phyloP scores from a whole-genome alignment of 176 grass and related monocot species.

The Avena sativa region DNA sequence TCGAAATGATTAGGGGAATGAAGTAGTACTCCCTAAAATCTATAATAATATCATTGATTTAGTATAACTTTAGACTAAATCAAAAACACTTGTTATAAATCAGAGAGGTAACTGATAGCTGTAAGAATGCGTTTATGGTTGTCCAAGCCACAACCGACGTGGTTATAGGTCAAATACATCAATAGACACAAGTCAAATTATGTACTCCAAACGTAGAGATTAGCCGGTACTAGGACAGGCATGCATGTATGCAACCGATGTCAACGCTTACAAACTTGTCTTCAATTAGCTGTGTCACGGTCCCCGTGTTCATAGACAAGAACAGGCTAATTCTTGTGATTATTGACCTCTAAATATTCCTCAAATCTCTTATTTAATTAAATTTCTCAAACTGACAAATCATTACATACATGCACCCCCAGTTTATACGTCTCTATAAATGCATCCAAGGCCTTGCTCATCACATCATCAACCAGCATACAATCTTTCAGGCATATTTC shows the following conservation, averaged over 20 bases:
- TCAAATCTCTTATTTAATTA: conserved; percentile 22
- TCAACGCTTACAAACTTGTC: conserved; percentile 31
- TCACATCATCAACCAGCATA: neutral
- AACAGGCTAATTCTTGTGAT: neutral
- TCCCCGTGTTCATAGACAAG: conserved; percentile 27
- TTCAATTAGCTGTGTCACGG: neutral
- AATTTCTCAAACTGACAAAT: neutral
- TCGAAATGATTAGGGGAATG: neutral
- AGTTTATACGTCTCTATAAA: conserved; percentile 13
- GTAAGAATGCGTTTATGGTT: neutral
- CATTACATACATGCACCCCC: neutral
- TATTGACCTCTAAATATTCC: conserved; percentile 34
- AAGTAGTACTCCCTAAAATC: too few relatives aligned
- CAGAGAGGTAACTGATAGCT: too few relatives aligned
- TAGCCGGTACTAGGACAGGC: neutral
- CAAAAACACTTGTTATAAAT: too few relatives aligned
- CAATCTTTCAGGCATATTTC: neutral
- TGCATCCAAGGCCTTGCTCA: neutral
- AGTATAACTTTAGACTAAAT: too few relatives aligned
- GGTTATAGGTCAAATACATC: neutral
- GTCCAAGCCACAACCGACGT: neutral
- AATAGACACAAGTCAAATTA: neutral
- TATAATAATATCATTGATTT: too few relatives aligned
- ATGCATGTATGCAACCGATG: neutral
- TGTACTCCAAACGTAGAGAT: neutral